Conservation (phyloP, 2,329 filamentous ascomycete species). For the Bisporella sp. region DNA sequence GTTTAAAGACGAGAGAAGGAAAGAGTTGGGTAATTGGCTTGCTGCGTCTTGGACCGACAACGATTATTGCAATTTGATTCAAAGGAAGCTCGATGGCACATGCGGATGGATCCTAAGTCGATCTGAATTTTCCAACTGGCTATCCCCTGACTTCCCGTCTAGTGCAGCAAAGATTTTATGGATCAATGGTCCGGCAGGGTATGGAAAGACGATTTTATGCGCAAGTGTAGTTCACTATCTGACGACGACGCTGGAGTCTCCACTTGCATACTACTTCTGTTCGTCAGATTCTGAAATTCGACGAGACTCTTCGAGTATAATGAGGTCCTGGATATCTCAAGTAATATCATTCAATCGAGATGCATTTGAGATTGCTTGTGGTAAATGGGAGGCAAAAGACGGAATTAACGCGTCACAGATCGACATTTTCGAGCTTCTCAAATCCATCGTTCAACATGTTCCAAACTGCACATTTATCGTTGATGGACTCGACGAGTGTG, state of each 20-base stretch:
- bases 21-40: conserved; percentile 3
- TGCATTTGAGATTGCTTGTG: background rate
- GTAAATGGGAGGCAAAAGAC: conserved; percentile 1
- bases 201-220: conserved; percentile 7
- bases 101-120: conserved; percentile 2
- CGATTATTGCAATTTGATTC: conserved; percentile 1
- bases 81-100: background rate
- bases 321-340: conserved; percentile 9
- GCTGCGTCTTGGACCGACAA: conserved; percentile 1
- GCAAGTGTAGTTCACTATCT: conserved; percentile 6
- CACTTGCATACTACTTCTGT: conserved; percentile 5
- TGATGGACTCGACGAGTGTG: conserved; percentile 10
- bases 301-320: conserved; percentile 3
- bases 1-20: conserved; percentile 1
- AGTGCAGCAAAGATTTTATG: conserved; percentile 2
- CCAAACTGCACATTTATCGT: conserved; percentile 8
- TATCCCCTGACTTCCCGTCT: conserved; percentile 1
- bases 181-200: conserved; percentile 7
- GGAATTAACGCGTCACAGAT: background rate
- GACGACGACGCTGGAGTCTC: background rate
- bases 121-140: background rate
- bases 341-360: conserved; percentile 1
- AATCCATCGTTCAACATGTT: conserved; percentile 2
- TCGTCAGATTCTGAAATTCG: conserved; percentile 5
- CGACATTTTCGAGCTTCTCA: background rate